Evolutionary conservation across 2,329 filamentous ascomycete species (phyloP).

Genomic region (Alternaria metachromatica): DNA sequence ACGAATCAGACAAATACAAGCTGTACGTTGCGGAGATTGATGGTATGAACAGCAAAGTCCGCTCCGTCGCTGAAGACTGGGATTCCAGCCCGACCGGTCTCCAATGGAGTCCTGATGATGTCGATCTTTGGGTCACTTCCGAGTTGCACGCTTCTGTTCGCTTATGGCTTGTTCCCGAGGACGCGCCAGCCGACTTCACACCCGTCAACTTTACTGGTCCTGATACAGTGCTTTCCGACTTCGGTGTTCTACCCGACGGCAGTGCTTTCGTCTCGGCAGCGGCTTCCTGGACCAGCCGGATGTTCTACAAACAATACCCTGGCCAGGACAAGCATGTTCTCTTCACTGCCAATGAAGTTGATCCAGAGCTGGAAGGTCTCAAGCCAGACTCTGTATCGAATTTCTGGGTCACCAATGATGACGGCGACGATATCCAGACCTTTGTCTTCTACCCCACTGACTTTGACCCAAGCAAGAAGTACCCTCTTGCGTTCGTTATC

Average conservation of each 20-base stretch:
- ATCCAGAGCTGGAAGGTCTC: slow-evolving; percentile 70
- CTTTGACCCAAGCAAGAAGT: slow-evolving; percentile 74
- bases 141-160: slow-evolving; percentile 40
- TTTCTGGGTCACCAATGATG: slow-evolving; percentile 73
- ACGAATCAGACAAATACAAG: slow-evolving; percentile 79
- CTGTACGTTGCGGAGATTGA: slow-evolving; percentile 45
- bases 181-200: slow-evolving; percentile 59
- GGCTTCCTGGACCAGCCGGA: slow-evolving; percentile 41
- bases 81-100: slow-evolving; percentile 40
- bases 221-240: slow-evolving; percentile 43
- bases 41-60: slow-evolving; percentile 34
- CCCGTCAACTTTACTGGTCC: slow-evolving; percentile 53
- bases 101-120: slow-evolving; percentile 39
- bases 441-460: slow-evolving; percentile 68
- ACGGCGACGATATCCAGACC: slow-evolving; percentile 65
- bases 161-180: slow-evolving; percentile 68
- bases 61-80: slow-evolving; percentile 42
- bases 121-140: slow-evolving; percentile 41
- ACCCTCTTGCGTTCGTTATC: slow-evolving; percentile 78
- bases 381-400: slow-evolving; percentile 67
- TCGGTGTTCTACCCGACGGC: slow-evolving; percentile 66
- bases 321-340: slow-evolving; percentile 50
- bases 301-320: slow-evolving; percentile 40
- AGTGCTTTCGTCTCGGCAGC: slow-evolving; percentile 53
- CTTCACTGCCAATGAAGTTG: slow-evolving; percentile 68